Conservation (phyloP, 1,284 basidiomycete genomes). For the Binderoboletus segoi region DNA sequence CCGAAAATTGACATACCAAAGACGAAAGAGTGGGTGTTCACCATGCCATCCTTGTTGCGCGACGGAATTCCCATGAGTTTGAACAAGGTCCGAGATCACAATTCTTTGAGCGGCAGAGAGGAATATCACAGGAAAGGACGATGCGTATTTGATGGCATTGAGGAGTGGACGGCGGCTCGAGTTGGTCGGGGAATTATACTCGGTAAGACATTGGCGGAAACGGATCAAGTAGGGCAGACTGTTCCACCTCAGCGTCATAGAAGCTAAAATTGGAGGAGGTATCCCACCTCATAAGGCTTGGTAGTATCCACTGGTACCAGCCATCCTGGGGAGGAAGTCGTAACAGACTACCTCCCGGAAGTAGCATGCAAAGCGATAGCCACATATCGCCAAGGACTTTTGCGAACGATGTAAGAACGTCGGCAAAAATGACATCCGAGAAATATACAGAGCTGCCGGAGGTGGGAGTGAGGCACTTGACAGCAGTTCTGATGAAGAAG, state of each 20-base stretch:
- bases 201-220: conserved; percentile 90
- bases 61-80: conserved; percentile 48
- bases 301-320: conserved; percentile 72
- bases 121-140: conserved; percentile 97
- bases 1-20: conserved; percentile 64
- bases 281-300: conserved; percentile 83
- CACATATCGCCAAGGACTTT: conserved; percentile 96
- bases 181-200: conserved; percentile 74
- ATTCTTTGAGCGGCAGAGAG: conserved; percentile 85
- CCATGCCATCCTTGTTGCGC: conserved; percentile 66
- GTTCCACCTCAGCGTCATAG: conserved; percentile 14
- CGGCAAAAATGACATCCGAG: conserved; percentile 91
- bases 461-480: conserved; percentile 73
- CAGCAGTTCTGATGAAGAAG: conserved; percentile 8
- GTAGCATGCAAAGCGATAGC: conserved; percentile 81
- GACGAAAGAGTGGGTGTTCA: conserved; percentile 75
- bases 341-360: conserved; percentile 75
- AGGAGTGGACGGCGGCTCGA: conserved; percentile 75
- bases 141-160: conserved; percentile 97
- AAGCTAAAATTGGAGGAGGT: conserved; percentile 1
- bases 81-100: conserved; percentile 59
- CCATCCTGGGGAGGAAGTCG: conserved; percentile 63
- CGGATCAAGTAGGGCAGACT: conserved; percentile 92
- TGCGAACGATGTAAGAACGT: conserved; percentile 95
- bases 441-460: conserved; percentile 74